These are phyloP conservation scores for Silene uniflora DNA, from an alignment of 148 eudicot species.

Conservation along the genomic window DNA sequence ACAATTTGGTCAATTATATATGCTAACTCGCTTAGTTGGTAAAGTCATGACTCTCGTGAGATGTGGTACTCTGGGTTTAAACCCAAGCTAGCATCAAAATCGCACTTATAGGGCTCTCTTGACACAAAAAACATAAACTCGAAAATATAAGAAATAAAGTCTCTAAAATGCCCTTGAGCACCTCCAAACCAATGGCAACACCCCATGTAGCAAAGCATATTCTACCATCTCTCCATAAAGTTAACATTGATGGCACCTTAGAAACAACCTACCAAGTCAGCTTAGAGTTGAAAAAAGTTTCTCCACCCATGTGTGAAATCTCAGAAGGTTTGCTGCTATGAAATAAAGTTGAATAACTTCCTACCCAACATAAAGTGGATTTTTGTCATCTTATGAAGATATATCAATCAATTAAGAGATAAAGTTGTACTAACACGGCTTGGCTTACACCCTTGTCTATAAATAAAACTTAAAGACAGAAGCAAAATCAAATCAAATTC, in stretches of 20 bases:
- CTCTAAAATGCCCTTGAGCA: background rate
- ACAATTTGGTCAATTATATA: too few species aligned
- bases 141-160: background rate
- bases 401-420: background rate
- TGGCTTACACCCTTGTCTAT: constrained; percentile 17
- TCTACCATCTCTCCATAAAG: background rate
- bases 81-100: too few species aligned
- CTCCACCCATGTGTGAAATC: constrained; percentile 22
- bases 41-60: too few species aligned
- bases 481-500: constrained; percentile 19
- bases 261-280: background rate
- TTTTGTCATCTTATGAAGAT: constrained; percentile 26
- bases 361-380: constrained; percentile 24
- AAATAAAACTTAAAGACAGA: constrained; percentile 25
- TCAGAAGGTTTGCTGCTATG: background rate
- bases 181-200: constrained; percentile 25
- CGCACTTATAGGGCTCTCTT: too few species aligned
- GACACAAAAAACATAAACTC: background rate
- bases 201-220: constrained; percentile 7
- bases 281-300: constrained; percentile 12
- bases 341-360: background rate
- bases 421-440: background rate
- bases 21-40: too few species aligned
- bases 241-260: constrained; percentile 1
- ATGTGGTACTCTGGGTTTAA: too few species aligned